Evolutionary conservation across 2,329 filamentous ascomycete species (phyloP).

Genomic region (Talaromyces sp.): DNA sequence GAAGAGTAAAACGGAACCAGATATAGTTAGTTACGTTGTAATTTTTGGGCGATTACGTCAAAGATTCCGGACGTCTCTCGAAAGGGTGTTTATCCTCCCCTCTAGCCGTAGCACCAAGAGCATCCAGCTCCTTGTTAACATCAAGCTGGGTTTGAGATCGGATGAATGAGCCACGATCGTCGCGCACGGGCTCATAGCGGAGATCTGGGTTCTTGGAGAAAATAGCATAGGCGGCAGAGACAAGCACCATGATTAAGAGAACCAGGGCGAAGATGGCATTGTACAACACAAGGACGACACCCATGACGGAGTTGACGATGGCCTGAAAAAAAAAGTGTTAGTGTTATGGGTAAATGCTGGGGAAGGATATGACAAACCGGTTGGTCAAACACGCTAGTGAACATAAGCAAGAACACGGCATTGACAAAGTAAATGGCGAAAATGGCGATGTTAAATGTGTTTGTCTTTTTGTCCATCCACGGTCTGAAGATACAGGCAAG

Average conservation of each 20-base stretch:
- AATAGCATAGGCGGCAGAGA: constrained; percentile 73
- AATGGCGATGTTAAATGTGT: constrained; percentile 93
- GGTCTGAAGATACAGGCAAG: constrained; percentile 74
- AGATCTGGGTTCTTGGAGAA: constrained; percentile 92
- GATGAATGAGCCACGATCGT: constrained; percentile 95
- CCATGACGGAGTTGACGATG: constrained; percentile 81
- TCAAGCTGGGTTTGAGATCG: constrained; percentile 84
- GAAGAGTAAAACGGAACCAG: background rate
- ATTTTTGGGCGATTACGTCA: background rate
- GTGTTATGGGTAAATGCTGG: background rate
- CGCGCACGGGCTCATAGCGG: constrained; percentile 91
- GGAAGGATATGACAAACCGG: constrained; percentile 51
- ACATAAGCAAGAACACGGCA: constrained; percentile 82
- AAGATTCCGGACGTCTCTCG: background rate
- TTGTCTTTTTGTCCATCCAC: constrained; percentile 99
- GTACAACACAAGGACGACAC: constrained; percentile 81
- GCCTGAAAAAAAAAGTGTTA: constrained; percentile 32
- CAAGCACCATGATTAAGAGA: constrained; percentile 74
- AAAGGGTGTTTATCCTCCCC: constrained; percentile 53
- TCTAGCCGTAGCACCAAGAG: constrained; percentile 80
- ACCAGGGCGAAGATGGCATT: constrained; percentile 82
- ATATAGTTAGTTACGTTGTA: background rate
- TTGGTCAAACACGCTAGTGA: constrained; percentile 80
- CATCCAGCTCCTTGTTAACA: constrained; percentile 73
- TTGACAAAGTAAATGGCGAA: constrained; percentile 86